A percentile compares a stretch with the other conserved stretches of the same genome.
phyloP scores from a whole-genome alignment of 768 basidiomycete species.

The Podaxis sp. region DNA sequence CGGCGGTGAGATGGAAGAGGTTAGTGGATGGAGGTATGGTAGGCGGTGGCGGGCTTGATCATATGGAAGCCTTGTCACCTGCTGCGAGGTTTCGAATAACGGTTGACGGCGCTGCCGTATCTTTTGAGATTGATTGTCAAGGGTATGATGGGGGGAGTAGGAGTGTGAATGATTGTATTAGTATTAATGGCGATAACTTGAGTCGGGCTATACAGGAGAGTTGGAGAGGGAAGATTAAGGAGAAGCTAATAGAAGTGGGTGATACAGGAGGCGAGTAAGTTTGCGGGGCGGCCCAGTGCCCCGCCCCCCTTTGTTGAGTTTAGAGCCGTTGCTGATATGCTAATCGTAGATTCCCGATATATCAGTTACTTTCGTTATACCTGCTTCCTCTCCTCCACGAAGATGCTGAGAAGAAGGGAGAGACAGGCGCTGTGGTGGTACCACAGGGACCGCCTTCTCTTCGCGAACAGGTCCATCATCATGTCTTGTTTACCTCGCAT shows the following conservation, averaged over 20 bases:
- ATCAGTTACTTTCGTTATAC: slow-evolving; percentile 53
- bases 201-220: slow-evolving; percentile 43
- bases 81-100: slow-evolving; percentile 10
- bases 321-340: background rate
- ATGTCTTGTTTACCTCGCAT: slow-evolving; percentile 70
- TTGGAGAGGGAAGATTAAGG: slow-evolving; percentile 39
- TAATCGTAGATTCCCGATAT: slow-evolving; percentile 50
- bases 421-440: background rate
- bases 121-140: slow-evolving; percentile 11
- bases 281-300: background rate
- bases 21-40: background rate
- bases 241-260: slow-evolving; percentile 30
- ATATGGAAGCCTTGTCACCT: slow-evolving; percentile 10
- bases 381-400: slow-evolving; percentile 54
- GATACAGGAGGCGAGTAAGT: slow-evolving; percentile 29
- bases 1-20: slow-evolving; percentile 4
- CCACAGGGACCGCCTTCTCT: background rate
- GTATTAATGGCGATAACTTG: slow-evolving; percentile 42
- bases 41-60: background rate
- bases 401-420: slow-evolving; percentile 16
- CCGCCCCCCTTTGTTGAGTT: background rate
- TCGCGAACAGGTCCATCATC: slow-evolving; percentile 26
- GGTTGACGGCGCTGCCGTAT: slow-evolving; percentile 1
- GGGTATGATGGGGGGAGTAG: slow-evolving; percentile 9
- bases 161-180: slow-evolving; percentile 10